Percentiles rank a stretch among this genome's conserved stretches.
These are phyloP conservation scores for Mycena haematopus DNA, from an alignment of 768 basidiomycete species.

Conservation along the genomic window DNA sequence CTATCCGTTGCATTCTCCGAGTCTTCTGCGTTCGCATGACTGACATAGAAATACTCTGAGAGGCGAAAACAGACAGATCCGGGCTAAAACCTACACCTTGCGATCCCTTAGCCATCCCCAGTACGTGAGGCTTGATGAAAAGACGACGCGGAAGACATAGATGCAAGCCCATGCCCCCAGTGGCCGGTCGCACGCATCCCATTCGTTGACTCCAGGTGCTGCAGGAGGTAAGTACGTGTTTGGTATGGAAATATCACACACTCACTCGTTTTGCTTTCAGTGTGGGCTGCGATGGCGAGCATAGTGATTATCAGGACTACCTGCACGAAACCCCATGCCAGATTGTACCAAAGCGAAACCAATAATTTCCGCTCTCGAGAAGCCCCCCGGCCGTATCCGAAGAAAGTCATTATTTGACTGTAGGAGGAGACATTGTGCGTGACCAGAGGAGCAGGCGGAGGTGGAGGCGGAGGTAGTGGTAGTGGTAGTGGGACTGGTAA, in stretches of 20 bases:
- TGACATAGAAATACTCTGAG: conserved; percentile 15
- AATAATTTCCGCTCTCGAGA: conserved; percentile 53
- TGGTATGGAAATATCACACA: background rate
- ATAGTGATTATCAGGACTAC: conserved; percentile 58
- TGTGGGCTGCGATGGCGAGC: conserved; percentile 49
- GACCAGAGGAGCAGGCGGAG: conserved; percentile 30
- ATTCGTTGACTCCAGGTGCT: conserved; percentile 47
- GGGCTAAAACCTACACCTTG: conserved; percentile 31
- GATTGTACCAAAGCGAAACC: conserved; percentile 52
- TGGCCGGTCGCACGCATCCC: conserved; percentile 58
- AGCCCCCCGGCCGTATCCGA: conserved; percentile 61
- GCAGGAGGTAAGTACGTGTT: background rate
- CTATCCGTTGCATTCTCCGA: conserved; percentile 11
- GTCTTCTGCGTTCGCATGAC: conserved; percentile 22
- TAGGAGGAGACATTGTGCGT: conserved; percentile 36
- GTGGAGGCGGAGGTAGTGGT: conserved; percentile 12
- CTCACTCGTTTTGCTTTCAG: conserved; percentile 46
- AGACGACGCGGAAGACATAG: conserved; percentile 55
- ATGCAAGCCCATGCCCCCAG: conserved; percentile 63
- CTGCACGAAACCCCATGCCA: conserved; percentile 55
- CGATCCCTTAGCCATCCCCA: conserved; percentile 55
- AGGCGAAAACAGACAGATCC: background rate
- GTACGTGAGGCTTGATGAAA: conserved; percentile 51
- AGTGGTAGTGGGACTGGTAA: background rate
- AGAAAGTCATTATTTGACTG: conserved; percentile 42